phyloP scores from a whole-genome alignment of 2,329 filamentous ascomycete species.

The Penicillium hesseltinei region DNA sequence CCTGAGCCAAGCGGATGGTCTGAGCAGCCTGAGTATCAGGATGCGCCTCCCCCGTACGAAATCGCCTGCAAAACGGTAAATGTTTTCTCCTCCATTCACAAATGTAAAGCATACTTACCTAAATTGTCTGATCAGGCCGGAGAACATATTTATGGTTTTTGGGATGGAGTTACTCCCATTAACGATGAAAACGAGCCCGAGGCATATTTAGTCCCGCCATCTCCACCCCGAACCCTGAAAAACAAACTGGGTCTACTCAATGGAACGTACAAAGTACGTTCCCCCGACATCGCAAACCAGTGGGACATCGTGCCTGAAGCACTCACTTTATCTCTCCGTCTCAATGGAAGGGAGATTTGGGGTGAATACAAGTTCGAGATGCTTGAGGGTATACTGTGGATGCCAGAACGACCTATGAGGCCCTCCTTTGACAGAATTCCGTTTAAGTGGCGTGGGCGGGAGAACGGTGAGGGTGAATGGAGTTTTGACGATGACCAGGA shows the following conservation, averaged over 20 bases:
- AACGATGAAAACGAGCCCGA: not conserved
- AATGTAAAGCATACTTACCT: not conserved
- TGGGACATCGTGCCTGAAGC: not conserved
- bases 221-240: not conserved
- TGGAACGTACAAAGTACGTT: not conserved
- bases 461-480: not conserved
- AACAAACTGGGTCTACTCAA: not conserved
- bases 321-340: not conserved
- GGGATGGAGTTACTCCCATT: not conserved
- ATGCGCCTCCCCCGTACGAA: constrained; percentile 4
- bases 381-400: not conserved
- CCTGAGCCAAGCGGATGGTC: not conserved
- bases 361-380: not conserved
- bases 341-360: not conserved
- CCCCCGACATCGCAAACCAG: not conserved
- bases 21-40: not conserved
- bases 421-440: not conserved
- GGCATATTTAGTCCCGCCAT: not conserved
- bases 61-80: not conserved
- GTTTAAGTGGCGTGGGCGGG: not conserved
- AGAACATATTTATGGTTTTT: not conserved
- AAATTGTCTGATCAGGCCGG: not conserved
- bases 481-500: not conserved
- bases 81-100: not conserved
- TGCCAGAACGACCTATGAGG: not conserved